Conservation (phyloP, 768 basidiomycete genomes). For the Saitozyma sp. region DNA sequence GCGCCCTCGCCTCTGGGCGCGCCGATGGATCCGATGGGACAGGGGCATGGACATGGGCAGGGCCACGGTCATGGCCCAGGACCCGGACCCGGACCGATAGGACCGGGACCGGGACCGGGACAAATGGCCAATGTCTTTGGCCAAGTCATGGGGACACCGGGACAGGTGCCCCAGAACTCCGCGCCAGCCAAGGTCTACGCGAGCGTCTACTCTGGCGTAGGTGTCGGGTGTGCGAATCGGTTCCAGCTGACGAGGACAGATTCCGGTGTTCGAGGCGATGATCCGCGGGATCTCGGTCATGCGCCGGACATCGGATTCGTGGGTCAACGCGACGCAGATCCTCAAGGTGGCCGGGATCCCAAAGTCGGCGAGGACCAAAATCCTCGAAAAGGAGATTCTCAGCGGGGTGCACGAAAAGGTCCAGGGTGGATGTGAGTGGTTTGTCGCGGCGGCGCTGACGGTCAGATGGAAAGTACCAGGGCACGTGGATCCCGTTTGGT, state of each 20-base stretch:
- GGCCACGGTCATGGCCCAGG: neutral
- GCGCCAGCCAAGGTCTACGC: constrained; percentile 45
- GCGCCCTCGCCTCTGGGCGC: constrained; percentile 3
- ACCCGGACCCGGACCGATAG: constrained; percentile 8
- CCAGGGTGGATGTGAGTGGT: constrained; percentile 73
- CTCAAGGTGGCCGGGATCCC: constrained; percentile 98
- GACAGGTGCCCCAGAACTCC: neutral
- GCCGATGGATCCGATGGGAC: neutral
- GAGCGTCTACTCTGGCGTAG: constrained; percentile 52
- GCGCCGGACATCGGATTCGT: constrained; percentile 87
- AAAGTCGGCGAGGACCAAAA: constrained; percentile 94
- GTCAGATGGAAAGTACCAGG: constrained; percentile 91
- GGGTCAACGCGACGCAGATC: constrained; percentile 95
- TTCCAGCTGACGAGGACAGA: constrained; percentile 20
- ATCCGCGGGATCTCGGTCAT: constrained; percentile 97
- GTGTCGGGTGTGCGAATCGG: constrained; percentile 14
- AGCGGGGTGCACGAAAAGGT: constrained; percentile 94
- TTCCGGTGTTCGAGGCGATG: constrained; percentile 95
- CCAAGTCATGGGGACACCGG: constrained; percentile 16
- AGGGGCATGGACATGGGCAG: neutral
- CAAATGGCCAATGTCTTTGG: constrained; percentile 16
- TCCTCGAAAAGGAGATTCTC: constrained; percentile 89
- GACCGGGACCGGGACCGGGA: constrained; percentile 4
- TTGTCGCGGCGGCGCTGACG: constrained; percentile 3
- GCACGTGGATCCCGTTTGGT: constrained; percentile 98